phyloP scores from a whole-genome alignment of 345 rosid genomes.

The Viola odorata region DNA sequence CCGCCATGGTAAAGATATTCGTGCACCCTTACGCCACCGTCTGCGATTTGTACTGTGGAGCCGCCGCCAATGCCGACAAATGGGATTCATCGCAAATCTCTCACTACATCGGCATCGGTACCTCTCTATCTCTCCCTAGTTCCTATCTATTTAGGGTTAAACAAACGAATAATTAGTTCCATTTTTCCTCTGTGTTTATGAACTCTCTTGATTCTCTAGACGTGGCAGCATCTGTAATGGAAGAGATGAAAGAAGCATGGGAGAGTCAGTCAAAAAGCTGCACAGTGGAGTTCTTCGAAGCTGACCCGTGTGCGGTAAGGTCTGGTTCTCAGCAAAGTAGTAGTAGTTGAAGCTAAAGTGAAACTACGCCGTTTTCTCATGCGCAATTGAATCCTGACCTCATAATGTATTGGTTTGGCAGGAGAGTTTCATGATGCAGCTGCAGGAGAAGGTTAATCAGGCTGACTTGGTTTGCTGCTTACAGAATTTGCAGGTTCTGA shows the following conservation, averaged over 20 bases:
- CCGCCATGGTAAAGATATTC: slow-evolving; percentile 79
- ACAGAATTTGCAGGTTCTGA: slow-evolving; percentile 78
- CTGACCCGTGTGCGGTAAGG: slow-evolving; percentile 67
- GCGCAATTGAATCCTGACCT: not conserved
- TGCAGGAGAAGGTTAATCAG: slow-evolving; percentile 54
- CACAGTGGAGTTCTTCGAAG: slow-evolving; percentile 71
- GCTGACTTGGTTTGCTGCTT: slow-evolving; percentile 89
- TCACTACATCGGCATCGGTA: slow-evolving; percentile 83
- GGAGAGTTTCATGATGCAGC: slow-evolving; percentile 55
- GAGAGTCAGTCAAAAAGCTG: slow-evolving; percentile 63
- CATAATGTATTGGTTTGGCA: slow-evolving; percentile 24
- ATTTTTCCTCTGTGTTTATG: too few species aligned
- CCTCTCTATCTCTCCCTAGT: not conserved
- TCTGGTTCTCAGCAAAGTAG: slow-evolving; percentile 1
- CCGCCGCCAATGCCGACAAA: slow-evolving; percentile 54
- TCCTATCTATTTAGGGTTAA: too few species aligned
- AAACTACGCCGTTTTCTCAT: not conserved
- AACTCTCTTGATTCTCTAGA: slow-evolving; percentile 28
- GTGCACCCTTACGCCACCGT: slow-evolving; percentile 86
- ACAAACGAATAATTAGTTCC: too few species aligned
- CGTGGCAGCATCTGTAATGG: slow-evolving; percentile 51
- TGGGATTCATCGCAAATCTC: slow-evolving; percentile 74
- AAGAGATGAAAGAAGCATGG: slow-evolving; percentile 64
- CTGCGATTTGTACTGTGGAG: slow-evolving; percentile 86
- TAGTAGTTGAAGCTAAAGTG: not conserved